Evolutionary conservation across 345 rosid genomes (phyloP), one percentile per base, ranked within the genome.

Genomic region (Linum trigynum): DNA sequence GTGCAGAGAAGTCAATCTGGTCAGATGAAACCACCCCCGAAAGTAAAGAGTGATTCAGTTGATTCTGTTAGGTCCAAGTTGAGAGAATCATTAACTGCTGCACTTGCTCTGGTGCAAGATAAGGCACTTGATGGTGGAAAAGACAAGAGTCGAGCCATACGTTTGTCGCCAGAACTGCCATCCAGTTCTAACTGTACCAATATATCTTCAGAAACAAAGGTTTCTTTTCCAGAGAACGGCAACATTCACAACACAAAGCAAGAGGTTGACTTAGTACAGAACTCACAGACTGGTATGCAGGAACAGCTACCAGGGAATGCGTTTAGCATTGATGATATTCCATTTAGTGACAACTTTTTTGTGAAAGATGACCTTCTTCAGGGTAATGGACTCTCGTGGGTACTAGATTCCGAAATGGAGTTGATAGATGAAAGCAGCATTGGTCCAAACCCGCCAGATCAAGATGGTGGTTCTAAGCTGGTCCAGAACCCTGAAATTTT

Each of bases 361-460:
- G 84, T 80, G 50, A 81, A 77, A 67, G 99, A 94, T 84, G 99
- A 94, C 55, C 92, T 94, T 71, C 74, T 94, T 78, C 97, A 85
- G 76, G 97, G 95, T 62, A 90, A 94, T 71, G 99, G 97, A 32
- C 84, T 95, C 65, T 83, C 96, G 58, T 94, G 97, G 97, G 84
- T 79, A 6, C 37, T 88, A 79, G 96, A 83, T 51, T 67, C 92
- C 56, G 84, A 71, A 50, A 45, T 62, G 42, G 83, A 71, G 38
- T 66, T 76, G 53, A 68, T 60, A 39, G 85, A 76, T 63, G 64
- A 79, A 37, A 73, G 70, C 42, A 76, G 71, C 35, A 14, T 48
- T 75, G 77, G 62, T 11, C 77, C 61, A 17, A 76, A 65, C 39
- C 65, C 67, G 58, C 39, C 53, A 11, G 78, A 39, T 64, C 65